Evolutionary conservation across 176 grass and related monocot genomes (phyloP).

Genomic region (Chrysopogon serrulatus): DNA sequence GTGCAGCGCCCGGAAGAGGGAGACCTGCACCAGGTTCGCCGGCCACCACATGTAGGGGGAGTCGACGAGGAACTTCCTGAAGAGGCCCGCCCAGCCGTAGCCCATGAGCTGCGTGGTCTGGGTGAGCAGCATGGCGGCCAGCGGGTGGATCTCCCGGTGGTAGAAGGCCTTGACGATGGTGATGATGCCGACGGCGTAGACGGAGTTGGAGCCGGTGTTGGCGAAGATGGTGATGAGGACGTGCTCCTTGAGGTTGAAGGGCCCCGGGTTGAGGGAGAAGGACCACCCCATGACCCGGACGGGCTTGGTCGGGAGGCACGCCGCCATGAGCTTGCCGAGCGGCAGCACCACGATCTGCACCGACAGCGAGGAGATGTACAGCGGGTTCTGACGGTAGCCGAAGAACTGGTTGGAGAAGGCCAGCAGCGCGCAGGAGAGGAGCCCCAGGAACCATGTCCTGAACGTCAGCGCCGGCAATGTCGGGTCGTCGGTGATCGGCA

Average conservation of each 20-base stretch:
- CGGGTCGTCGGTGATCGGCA: slow-evolving; percentile 67
- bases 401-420: slow-evolving; percentile 96
- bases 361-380: slow-evolving; percentile 57
- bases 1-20: slow-evolving; percentile 83
- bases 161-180: slow-evolving; percentile 90
- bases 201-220: slow-evolving; percentile 62
- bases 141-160: slow-evolving; percentile 47
- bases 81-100: slow-evolving; percentile 85
- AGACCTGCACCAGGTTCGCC: slow-evolving; percentile 65
- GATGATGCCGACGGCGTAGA: slow-evolving; percentile 74
- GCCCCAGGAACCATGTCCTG: slow-evolving; percentile 61
- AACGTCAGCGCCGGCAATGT: slow-evolving; percentile 66
- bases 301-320: slow-evolving; percentile 38
- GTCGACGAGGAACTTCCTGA: slow-evolving; percentile 71
- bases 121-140: slow-evolving; percentile 64
- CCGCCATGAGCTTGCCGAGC: slow-evolving; percentile 67
- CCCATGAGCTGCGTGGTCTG: slow-evolving; percentile 86
- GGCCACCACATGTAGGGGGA: slow-evolving; percentile 98
- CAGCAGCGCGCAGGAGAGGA: slow-evolving; percentile 53
- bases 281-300: slow-evolving; percentile 38
- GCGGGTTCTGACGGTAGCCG: slow-evolving; percentile 70
- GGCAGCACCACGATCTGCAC: slow-evolving; percentile 73
- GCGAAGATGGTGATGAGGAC: slow-evolving; percentile 83
- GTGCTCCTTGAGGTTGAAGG: slow-evolving; percentile 92
- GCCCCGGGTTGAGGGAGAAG: slow-evolving; percentile 81